Evolutionary conservation across 306 rosid species (phyloP).

Genomic region (Sicyos edulis): DNA sequence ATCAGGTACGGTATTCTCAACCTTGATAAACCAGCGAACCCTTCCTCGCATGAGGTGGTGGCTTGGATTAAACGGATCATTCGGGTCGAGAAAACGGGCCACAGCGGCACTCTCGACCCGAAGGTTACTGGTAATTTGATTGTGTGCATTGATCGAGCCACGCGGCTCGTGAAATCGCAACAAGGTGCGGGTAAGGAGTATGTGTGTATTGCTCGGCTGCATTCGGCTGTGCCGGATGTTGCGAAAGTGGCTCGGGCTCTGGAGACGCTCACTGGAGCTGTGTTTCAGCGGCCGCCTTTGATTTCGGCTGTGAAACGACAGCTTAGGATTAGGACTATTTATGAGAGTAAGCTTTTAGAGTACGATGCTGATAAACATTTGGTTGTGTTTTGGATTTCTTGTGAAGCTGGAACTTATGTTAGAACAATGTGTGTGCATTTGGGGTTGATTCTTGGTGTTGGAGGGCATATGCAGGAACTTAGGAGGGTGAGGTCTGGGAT

Average conservation of each 20-base stretch:
- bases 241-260: constrained; percentile 67
- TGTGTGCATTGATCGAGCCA: constrained; percentile 76
- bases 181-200: constrained; percentile 90
- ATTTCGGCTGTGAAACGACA: constrained; percentile 82
- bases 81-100: constrained; percentile 77
- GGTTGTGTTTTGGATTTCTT: constrained; percentile 70
- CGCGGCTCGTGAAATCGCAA: constrained; percentile 70
- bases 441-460: constrained; percentile 81
- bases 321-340: constrained; percentile 76
- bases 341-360: constrained; percentile 87
- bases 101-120: constrained; percentile 80
- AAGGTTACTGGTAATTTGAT: constrained; percentile 79
- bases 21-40: constrained; percentile 81
- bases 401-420: constrained; percentile 82
- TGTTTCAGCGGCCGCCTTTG: constrained; percentile 75
- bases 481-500: constrained; percentile 79
- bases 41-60: constrained; percentile 80
- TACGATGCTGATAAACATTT: constrained; percentile 57
- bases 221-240: constrained; percentile 60
- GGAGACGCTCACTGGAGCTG: constrained; percentile 76
- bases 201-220: constrained; percentile 68
- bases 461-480: constrained; percentile 83
- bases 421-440: constrained; percentile 78
- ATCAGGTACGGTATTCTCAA: constrained; percentile 65
- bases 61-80: constrained; percentile 82